Percentiles rank a stretch among this genome's conserved stretches.
Conservation (phyloP, 2,329 filamentous ascomycete species). For the Anisogramma anomala region DNA sequence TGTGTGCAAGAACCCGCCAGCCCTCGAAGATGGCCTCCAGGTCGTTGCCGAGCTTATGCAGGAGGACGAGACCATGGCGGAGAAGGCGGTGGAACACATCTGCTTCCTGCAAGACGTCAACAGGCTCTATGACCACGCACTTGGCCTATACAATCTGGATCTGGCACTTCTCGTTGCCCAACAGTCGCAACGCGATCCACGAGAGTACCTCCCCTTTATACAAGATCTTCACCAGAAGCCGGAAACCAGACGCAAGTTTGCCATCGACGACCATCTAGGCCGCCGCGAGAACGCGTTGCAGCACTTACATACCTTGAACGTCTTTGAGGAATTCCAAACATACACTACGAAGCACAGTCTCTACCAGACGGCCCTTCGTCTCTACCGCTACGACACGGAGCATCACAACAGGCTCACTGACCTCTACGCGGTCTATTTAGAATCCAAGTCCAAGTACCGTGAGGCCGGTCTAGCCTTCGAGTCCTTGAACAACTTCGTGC, state of each 20-base stretch:
- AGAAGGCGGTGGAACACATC: constrained; percentile 88
- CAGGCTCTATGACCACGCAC: constrained; percentile 75
- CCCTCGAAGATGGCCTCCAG: constrained; percentile 70
- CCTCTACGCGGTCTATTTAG: constrained; percentile 70
- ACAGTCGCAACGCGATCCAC: constrained; percentile 87
- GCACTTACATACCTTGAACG: constrained; percentile 62
- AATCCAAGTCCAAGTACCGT: constrained; percentile 62
- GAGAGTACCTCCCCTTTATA: constrained; percentile 91
- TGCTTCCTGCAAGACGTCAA: constrained; percentile 95
- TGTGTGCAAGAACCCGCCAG: constrained; percentile 85
- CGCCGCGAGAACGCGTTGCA: constrained; percentile 65
- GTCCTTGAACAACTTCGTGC: constrained; percentile 60
- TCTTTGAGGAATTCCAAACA: constrained; percentile 63
- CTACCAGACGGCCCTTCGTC: constrained; percentile 62
- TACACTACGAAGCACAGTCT: constrained; percentile 73
- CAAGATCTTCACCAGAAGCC: constrained; percentile 71
- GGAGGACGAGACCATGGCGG: constrained; percentile 59
- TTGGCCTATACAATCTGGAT: constrained; percentile 86
- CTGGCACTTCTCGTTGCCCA: constrained; percentile 85
- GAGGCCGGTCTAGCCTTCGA: constrained; percentile 89
- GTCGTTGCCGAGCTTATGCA: constrained; percentile 67
- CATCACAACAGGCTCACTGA: constrained; percentile 58
- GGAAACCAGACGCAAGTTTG: constrained; percentile 60
- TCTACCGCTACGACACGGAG: constrained; percentile 71
- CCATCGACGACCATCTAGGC: constrained; percentile 79